Percentiles rank a stretch among this genome's conserved stretches.
phyloP scores from a whole-genome alignment of 768 basidiomycete genomes.

The Russula sp. region DNA sequence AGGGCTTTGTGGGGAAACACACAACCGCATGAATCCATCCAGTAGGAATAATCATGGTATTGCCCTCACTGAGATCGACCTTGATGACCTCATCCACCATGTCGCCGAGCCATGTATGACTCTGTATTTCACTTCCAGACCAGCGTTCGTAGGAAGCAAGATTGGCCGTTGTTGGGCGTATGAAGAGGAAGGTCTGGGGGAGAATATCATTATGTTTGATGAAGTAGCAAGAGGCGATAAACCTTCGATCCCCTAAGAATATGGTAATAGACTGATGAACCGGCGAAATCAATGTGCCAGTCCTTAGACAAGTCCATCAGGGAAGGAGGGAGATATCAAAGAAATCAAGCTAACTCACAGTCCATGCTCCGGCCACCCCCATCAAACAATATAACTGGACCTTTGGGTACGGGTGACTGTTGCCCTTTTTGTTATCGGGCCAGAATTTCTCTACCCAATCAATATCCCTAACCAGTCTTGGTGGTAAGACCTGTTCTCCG shows the following conservation, averaged over 20 bases:
- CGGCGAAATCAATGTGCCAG: slow-evolving; percentile 98
- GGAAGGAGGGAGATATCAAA: background rate
- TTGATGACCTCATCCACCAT: slow-evolving; percentile 87
- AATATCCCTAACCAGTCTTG: slow-evolving; percentile 75
- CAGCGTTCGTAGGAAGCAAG: slow-evolving; percentile 86
- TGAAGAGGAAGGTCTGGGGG: slow-evolving; percentile 87
- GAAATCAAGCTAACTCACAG: slow-evolving; percentile 44
- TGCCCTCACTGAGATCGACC: slow-evolving; percentile 66
- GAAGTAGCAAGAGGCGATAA: slow-evolving; percentile 14
- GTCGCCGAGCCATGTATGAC: slow-evolving; percentile 85
- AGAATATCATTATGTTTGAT: background rate
- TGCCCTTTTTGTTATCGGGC: slow-evolving; percentile 67
- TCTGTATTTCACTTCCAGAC: slow-evolving; percentile 89
- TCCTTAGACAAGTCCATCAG: slow-evolving; percentile 47
- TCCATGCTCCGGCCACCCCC: slow-evolving; percentile 92
- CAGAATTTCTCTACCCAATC: slow-evolving; percentile 98
- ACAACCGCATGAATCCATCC: slow-evolving; percentile 99
- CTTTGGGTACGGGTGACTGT: slow-evolving; percentile 76
- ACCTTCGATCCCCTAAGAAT: slow-evolving; percentile 83
- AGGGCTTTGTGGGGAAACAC: slow-evolving; percentile 28
- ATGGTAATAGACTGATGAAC: slow-evolving; percentile 96
- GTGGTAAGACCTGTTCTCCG: slow-evolving; percentile 72
- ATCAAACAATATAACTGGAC: slow-evolving; percentile 96
- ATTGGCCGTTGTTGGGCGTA: slow-evolving; percentile 80
- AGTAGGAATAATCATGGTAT: slow-evolving; percentile 91